Evolutionary conservation across 148 eudicot species (phyloP), one percentile per base, ranked within the genome.

Genomic region (Linanthus parryae): DNA sequence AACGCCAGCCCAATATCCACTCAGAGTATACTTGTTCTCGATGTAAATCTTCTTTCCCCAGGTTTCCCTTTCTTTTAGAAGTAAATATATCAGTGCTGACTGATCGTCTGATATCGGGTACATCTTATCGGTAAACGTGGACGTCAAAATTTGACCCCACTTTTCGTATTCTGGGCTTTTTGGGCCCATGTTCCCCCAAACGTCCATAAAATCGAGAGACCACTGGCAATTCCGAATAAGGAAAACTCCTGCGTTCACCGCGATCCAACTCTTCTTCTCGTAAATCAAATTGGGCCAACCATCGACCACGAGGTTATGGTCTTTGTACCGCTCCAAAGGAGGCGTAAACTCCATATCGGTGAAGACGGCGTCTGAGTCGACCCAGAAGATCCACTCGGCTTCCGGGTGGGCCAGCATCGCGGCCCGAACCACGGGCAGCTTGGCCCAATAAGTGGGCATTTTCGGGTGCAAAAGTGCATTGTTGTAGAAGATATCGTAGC

Each of bases 171-270:
- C 75, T 0, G 82, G 80, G 35, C 69, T 59, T 18, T 69, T 59
- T 21, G 95, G 97, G 51, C 97, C 95, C 81, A 90, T 82, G 2
- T 38, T 27, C 38, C 69, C 74, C 97, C 97, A 89, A 2, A 48
- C 65, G 2, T 73, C 80, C 68, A 90, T 46, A 14, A 90, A 63
- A 23, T 85, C 88, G 76, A 90, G 72, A 5, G 97, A 74, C 95
- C 95, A 91, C 27, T 91, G 95, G 17, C 89, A 83, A 42, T 91
- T 91, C 1, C 97, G 62, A 3, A 91, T 82, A n/a, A 91, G 54
- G 8, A 91, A 85, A 1, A 91, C 92, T 5, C 97, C 97, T 3
- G 97, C 97, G 39, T 91, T 91, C 13, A 86, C 63, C 35, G 89
- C 80, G 3, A 72, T 58, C 97, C 97, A 91, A 64, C 95, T 91